Evolutionary conservation across 306 rosid genomes (phyloP), one percentile per base, ranked within the genome.

Genomic region (Morella rubra): DNA sequence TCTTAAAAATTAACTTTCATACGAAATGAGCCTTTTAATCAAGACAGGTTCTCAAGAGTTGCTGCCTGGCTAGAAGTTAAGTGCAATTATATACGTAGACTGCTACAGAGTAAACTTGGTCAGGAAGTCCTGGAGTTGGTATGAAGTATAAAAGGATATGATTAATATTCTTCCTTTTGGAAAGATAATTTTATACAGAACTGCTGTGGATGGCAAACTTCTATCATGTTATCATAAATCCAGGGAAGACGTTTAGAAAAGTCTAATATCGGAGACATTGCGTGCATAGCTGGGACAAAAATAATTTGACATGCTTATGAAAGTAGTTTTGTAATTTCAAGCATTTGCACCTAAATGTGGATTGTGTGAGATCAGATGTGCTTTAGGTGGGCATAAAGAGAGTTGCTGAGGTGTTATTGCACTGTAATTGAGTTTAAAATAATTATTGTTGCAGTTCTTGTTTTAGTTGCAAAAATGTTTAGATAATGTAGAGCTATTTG

Each of bases 171-270:
- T 24, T 60, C 67, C 44, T 13, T 24, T 60, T 60, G 37, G 37
- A 32, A 32, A 32, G 37, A 32, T 32, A 32, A 32, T 32, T 32
- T 32, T 32, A 32, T 32, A 32, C 37, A 32, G 37, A 32, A 32
- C 37, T 32, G 37, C 37, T 32, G 37, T 42, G 51, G 24, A 24
- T 42, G 16, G 27, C 71, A 66, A 8, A 10, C 46, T 4, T 65
- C 41, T 62, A 37, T 62, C 13, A 37, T 62, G 46, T 62, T 62
- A 62, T 15, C 69, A 16, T 62, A 62, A 62, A 62, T 62, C 20
- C 5, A n/a, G 50, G 27, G 71, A 20, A 41, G 19, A 41, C 13
- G 40, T 8, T 66, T 41, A 66, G 2, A 66, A 42, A 66, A 66
- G 11, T 14, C 71, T 22, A 18, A 41, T 40, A 42, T 15, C 1